These are phyloP conservation scores for Kwoniella dendrophila DNA, from an alignment of 768 basidiomycete species.

Conservation along the genomic window DNA sequence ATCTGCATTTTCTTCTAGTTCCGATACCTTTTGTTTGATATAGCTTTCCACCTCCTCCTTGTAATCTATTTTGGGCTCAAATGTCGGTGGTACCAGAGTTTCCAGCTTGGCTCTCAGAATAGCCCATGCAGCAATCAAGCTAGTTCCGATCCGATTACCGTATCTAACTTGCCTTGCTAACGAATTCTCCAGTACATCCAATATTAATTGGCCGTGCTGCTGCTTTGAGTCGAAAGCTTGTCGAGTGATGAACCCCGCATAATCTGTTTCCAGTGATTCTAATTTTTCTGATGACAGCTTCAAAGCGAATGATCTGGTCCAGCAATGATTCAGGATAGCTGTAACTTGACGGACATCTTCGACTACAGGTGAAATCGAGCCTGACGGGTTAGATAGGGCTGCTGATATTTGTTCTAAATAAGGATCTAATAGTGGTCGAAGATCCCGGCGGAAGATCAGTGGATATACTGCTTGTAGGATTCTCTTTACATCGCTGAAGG, in stretches of 20 bases:
- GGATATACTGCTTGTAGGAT: slow-evolving; percentile 8
- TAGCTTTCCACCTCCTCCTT: neutral
- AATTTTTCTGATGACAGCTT: neutral
- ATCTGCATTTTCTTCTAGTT: neutral
- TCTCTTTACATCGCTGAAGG: neutral
- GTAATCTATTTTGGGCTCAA: neutral
- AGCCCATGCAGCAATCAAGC: slow-evolving; percentile 20
- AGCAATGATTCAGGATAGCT: slow-evolving; percentile 17
- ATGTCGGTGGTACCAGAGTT: neutral
- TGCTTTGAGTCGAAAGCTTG: neutral
- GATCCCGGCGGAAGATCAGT: slow-evolving; percentile 14
- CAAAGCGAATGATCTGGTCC: slow-evolving; percentile 1
- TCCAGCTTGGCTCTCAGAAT: slow-evolving; percentile 11
- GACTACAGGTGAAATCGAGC: neutral
- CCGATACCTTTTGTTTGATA: neutral
- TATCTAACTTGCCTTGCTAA: neutral
- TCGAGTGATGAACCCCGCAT: slow-evolving; percentile 8
- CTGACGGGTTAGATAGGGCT: neutral
- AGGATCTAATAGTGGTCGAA: slow-evolving; percentile 8
- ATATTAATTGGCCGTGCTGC: neutral
- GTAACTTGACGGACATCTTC: slow-evolving; percentile 12
- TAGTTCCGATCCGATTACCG: neutral
- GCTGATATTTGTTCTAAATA: slow-evolving; percentile 9
- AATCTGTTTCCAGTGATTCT: neutral
- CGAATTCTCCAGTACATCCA: neutral